Evolutionary conservation across 176 grass and related monocot species (phyloP).

Genomic region (Otatea glauca): DNA sequence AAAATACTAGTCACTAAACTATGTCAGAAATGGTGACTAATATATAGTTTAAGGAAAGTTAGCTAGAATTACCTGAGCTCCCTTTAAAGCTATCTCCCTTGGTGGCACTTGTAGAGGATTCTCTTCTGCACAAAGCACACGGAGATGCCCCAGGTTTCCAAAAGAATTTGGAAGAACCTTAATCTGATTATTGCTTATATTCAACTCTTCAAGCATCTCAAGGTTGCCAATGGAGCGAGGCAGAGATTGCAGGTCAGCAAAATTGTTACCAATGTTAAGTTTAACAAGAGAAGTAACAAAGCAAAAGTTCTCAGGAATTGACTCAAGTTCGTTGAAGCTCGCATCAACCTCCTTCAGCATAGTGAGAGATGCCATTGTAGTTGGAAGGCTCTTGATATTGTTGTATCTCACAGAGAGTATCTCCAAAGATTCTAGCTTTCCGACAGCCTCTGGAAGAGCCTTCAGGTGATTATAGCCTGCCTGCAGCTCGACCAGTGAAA

Average conservation of each 20-base stretch:
- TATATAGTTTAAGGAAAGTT: slow-evolving; percentile 11
- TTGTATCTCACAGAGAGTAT: slow-evolving; percentile 93
- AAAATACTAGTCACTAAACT: slow-evolving; percentile 24
- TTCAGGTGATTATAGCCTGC: slow-evolving; percentile 90
- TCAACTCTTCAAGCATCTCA: slow-evolving; percentile 95
- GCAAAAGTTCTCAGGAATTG: slow-evolving; percentile 89
- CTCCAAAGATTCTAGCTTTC: slow-evolving; percentile 86
- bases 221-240: slow-evolving; percentile 95
- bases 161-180: slow-evolving; percentile 91
- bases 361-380: slow-evolving; percentile 91
- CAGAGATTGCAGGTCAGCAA: slow-evolving; percentile 79
- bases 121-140: slow-evolving; percentile 79
- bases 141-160: slow-evolving; percentile 63
- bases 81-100: slow-evolving; percentile 81
- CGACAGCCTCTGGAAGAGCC: slow-evolving; percentile 91
- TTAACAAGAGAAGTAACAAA: slow-evolving; percentile 93
- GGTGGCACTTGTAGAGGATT: slow-evolving; percentile 95
- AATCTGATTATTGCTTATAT: slow-evolving; percentile 99
- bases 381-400: slow-evolving; percentile 85
- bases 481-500: slow-evolving; percentile 70
- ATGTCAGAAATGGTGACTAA: slow-evolving; percentile 1
- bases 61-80: slow-evolving; percentile 73
- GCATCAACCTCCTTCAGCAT: slow-evolving; percentile 93
- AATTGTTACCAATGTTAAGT: slow-evolving; percentile 89
- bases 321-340: slow-evolving; percentile 96